Evolutionary conservation across 371 early-diverging fungal genomes (phyloP), one percentile per base, ranked within the genome.

Genomic region (Phascolomyces articulosus): DNA sequence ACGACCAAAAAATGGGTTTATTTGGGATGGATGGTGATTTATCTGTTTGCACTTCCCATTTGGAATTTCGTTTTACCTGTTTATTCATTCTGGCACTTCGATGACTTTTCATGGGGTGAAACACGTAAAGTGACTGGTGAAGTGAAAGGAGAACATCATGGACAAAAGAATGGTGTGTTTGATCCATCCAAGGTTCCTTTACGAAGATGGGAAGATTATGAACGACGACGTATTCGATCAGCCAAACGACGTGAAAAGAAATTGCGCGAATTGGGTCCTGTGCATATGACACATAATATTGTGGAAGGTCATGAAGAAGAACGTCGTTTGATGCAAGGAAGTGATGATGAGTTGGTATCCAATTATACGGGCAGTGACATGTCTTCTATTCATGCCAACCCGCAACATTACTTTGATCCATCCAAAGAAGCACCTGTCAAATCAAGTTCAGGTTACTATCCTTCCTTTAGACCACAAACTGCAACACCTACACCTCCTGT

Each of bases 81-180:
- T 2, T 99, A 99, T 78, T 90, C 97, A 1, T 96, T 92, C 80
- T 99, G 99, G 99, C 96, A 98, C 76, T 97, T 99, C 80, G 99
- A 99, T 77, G 98, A 99, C 78, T 98, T 99, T 69, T 91, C 94
- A 2, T 99, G 99, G 98, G 97, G 98, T 54, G 93, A 95, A 71
- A 96, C 96, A 11, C 68, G 81, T 53, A 93, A 93, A 72, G 91
- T 96, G 3, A 87, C 84, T 16, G 94, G 96, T 34, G 87, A 94
- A 82, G 86, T 68, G 40, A 90, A 91, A 67, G 90, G 85, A 44
- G 92, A 90, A 27, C 87, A 86, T 58, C 91, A 91, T 63, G 89
- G 87, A 34, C 78, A 82, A 28, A 80, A 84, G n/a, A 88, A 84
- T 38, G 68, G 68, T 55, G 71, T 62, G 9, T 59, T 77, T 67